Evolutionary conservation across 2,329 filamentous ascomycete genomes (phyloP).

Genomic region (Cladosporium cucumerinum): DNA sequence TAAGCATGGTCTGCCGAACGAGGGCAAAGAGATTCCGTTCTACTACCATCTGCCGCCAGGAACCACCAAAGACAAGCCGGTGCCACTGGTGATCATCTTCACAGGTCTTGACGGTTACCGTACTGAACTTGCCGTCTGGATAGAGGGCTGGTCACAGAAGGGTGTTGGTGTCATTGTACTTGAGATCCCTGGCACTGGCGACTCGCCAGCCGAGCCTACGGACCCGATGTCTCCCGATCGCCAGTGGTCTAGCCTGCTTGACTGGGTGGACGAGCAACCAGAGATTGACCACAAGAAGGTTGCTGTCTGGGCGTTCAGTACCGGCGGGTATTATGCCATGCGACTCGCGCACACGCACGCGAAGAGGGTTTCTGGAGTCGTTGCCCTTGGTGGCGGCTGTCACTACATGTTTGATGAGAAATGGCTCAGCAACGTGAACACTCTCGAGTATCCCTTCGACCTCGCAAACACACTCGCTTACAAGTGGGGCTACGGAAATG

Average conservation of each 20-base stretch:
- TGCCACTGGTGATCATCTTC: conserved; percentile 54
- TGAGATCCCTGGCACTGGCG: conserved; percentile 58
- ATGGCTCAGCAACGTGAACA: conserved; percentile 55
- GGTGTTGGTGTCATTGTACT: conserved; percentile 51
- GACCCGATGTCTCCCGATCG: conserved; percentile 53
- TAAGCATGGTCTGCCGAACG: conserved; percentile 46
- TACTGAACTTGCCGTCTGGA: conserved; percentile 54
- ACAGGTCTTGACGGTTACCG: conserved; percentile 59
- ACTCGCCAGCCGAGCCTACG: conserved; percentile 48
- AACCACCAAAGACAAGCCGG: conserved; percentile 42
- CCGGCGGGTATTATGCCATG: conserved; percentile 58
- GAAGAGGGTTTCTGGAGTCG: conserved; percentile 49
- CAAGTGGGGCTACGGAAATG: conserved; percentile 46
- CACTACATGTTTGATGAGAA: conserved; percentile 56
- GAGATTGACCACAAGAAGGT: conserved; percentile 48
- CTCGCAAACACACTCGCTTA: conserved; percentile 50
- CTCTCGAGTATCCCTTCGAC: conserved; percentile 60
- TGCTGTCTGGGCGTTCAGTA: conserved; percentile 56
- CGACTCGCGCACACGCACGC: conserved; percentile 57
- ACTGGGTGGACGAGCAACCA: conserved; percentile 50
- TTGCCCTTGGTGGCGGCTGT: conserved; percentile 54
- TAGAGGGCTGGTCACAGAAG: conserved; percentile 49
- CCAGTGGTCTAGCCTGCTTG: conserved; percentile 52
- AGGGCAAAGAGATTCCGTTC: conserved; percentile 58
- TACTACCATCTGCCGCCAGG: conserved; percentile 60